phyloP scores from a whole-genome alignment of 495 filamentous ascomycete genomes.

The Friedmanniomyces endolithicus region DNA sequence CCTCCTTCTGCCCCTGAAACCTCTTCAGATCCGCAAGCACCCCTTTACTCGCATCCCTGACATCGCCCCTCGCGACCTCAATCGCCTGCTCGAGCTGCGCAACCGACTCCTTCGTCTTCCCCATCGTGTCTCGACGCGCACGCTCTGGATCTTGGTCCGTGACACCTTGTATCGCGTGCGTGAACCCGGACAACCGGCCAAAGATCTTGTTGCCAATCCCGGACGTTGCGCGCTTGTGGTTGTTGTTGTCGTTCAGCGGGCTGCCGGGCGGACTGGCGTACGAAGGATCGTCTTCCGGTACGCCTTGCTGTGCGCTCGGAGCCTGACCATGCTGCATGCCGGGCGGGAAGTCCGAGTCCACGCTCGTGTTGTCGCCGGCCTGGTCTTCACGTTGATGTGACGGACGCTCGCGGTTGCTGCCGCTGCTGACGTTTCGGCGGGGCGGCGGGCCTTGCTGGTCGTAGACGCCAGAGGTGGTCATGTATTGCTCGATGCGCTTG shows the following conservation, averaged over 20 bases:
- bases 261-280: slow-evolving; percentile 27
- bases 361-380: slow-evolving; percentile 62
- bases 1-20: slow-evolving; percentile 90
- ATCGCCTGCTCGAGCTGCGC: slow-evolving; percentile 77
- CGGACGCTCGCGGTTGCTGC: slow-evolving; percentile 35
- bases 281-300: slow-evolving; percentile 6
- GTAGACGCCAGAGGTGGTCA: slow-evolving; percentile 53
- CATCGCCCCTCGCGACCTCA: slow-evolving; percentile 73
- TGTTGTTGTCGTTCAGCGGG: slow-evolving; percentile 11
- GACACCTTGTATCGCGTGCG: slow-evolving; percentile 85
- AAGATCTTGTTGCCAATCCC: slow-evolving; percentile 81
- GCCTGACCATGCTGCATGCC: slow-evolving; percentile 37
- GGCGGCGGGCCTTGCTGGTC: slow-evolving; percentile 25
- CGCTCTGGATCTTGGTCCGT: slow-evolving; percentile 91
- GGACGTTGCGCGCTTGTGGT: slow-evolving; percentile 55
- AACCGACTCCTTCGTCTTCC: slow-evolving; percentile 74
- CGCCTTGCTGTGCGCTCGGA: slow-evolving; percentile 34
- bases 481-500: slow-evolving; percentile 80
- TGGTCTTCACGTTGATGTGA: slow-evolving; percentile 28
- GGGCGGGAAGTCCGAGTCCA: slow-evolving; percentile 89
- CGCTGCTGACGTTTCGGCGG: slow-evolving; percentile 48
- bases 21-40: slow-evolving; percentile 79
- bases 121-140: slow-evolving; percentile 82
- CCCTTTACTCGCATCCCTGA: slow-evolving; percentile 75
- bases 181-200: slow-evolving; percentile 57